Evolutionary conservation across 2,329 filamentous ascomycete genomes (phyloP), one percentile per base, ranked within the genome.

Genomic region (Pyricularia sp.): DNA sequence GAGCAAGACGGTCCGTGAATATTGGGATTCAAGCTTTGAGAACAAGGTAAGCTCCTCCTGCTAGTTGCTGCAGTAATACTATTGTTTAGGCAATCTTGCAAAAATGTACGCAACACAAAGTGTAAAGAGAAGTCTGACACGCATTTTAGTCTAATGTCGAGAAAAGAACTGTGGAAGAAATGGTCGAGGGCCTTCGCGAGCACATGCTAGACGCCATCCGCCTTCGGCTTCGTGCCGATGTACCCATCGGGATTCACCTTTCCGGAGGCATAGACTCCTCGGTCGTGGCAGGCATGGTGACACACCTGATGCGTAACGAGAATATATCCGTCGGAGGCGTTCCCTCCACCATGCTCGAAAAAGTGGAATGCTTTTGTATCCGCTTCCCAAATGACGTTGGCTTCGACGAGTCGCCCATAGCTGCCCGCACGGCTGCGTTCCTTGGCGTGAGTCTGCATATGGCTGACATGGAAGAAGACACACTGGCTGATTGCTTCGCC

Each of bases 241-340:
- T 88, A 0, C 84, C 84, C 0, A 78, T 88, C 3, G 86, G 84
- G 1, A 77, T 88, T 67, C 87, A 85, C 69, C 76, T 88, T 0
- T 84, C 80, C 26, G 86, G 86, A 4, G 86, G 86, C 0, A 81
- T 88, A 65, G 86, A 88, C 73, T 86, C 84, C 0, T 87, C 85
- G 0, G 79, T 81, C 1, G 75, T 88, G 23, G 85, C 85, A 10
- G 86, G 86, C 2, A 86, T 88, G 72, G 81, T 83, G 2, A 81
- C 80, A 0, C 78, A 87, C 70, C 78, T 88, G 1, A 78, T 82
- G 20, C 77, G 79, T 58, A 77, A 84, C 64, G 75, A 83, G 66
- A 78, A 81, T n/a, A 75, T 79, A 25, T 76, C 78, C 36, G 75
- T 85, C n/a, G 83, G 85, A 17, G 83, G 78, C 61, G 77, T 80